Evolutionary conservation across 495 filamentous ascomycete genomes (phyloP).

Genomic region (Penicillium argentinense): DNA sequence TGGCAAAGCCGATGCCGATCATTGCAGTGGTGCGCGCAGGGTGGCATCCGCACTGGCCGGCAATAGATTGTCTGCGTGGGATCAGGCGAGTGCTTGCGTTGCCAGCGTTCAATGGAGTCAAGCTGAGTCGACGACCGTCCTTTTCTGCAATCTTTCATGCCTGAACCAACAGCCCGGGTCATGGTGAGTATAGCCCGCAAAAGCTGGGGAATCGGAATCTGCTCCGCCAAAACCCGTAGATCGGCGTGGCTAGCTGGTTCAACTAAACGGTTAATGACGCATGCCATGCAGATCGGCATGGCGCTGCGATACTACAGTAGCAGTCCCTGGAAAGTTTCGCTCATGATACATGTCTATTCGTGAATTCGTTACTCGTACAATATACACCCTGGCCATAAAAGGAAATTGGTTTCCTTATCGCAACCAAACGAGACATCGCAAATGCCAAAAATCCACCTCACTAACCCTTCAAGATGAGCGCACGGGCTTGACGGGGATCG

Average conservation of each 20-base stretch:
- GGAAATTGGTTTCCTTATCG: neutral
- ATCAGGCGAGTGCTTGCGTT: too few relatives aligned
- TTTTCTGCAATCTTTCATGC: too few relatives aligned
- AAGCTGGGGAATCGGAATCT: neutral
- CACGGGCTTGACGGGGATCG: constrained; percentile 45
- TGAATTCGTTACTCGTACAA: constrained; percentile 47
- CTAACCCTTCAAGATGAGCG: constrained; percentile 32
- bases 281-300: neutral
- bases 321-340: neutral
- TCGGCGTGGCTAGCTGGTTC: too few relatives aligned
- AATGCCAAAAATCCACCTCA: constrained; percentile 11
- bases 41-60: neutral
- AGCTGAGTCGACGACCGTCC: too few relatives aligned
- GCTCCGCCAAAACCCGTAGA: neutral
- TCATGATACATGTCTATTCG: constrained; percentile 50
- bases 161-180: too few relatives aligned
- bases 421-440: constrained; percentile 6
- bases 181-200: neutral
- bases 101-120: too few relatives aligned
- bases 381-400: constrained; percentile 18
- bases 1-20: constrained; percentile 14
- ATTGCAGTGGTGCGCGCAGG: neutral
- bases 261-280: neutral
- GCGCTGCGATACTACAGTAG: constrained; percentile 8
- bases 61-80: neutral